These are phyloP conservation scores for Laguncularia racemosa DNA, from an alignment of 345 rosid species.

Conservation along the genomic window DNA sequence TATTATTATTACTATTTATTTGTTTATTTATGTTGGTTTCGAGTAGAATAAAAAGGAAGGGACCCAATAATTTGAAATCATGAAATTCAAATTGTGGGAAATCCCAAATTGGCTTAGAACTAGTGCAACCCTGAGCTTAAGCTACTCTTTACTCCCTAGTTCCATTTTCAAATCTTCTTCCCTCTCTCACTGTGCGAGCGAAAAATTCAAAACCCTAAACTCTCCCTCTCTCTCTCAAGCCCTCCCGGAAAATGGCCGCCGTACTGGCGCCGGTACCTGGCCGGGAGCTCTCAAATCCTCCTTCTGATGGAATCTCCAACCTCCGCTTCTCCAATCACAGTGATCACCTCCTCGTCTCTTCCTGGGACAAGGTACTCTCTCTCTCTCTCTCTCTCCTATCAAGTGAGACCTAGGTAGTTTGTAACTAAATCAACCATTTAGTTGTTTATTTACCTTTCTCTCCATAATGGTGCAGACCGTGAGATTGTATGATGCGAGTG, in stretches of 20 bases:
- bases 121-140: no score
- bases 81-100: no score
- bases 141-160: no score
- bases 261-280: slow-evolving; percentile 52
- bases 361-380: slow-evolving; percentile 84
- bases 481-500: slow-evolving; percentile 72
- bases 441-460: no score
- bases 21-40: no score
- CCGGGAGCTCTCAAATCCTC: slow-evolving; percentile 77
- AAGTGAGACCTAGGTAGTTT: no score
- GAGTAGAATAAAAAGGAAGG: no score
- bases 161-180: slow-evolving; percentile 4
- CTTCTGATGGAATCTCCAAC: slow-evolving; percentile 90
- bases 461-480: slow-evolving; percentile 37
- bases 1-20: no score
- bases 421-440: neutral
- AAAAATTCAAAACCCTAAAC: slow-evolving; percentile 3
- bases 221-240: slow-evolving; percentile 6
- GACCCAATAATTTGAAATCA: no score
- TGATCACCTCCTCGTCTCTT: slow-evolving; percentile 89
- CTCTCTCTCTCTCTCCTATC: neutral
- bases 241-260: slow-evolving; percentile 32
- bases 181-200: neutral
- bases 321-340: slow-evolving; percentile 92
- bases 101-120: no score